phyloP scores from a whole-genome alignment of 441 rosid genomes.

The Jatropha multifida region DNA sequence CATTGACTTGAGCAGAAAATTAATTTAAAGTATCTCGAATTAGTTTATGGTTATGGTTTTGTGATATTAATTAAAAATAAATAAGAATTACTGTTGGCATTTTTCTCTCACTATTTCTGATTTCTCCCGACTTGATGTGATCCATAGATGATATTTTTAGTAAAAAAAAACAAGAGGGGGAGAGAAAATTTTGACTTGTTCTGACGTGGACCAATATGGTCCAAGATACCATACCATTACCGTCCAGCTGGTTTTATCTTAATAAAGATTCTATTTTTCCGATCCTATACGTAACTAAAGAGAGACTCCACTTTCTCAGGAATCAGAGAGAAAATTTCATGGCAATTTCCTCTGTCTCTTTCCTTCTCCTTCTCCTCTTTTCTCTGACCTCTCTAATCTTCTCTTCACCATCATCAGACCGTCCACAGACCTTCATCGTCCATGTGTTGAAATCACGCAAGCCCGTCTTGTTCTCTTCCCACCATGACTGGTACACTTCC shows the following conservation, averaged over 20 bases:
- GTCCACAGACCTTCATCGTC: conserved; percentile 58
- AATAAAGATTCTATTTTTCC: background rate
- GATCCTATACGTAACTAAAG: background rate
- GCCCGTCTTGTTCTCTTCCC: conserved; percentile 55
- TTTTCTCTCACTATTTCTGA: too few relatives aligned
- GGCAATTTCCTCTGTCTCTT: conserved; percentile 38
- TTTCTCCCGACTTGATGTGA: too few relatives aligned
- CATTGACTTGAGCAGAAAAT: too few relatives aligned
- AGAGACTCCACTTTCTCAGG: conserved; percentile 28
- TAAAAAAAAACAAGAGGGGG: background rate
- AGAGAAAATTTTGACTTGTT: background rate
- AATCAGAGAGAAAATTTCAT: conserved; percentile 24
- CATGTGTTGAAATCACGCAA: conserved; percentile 59
- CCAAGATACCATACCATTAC: background rate
- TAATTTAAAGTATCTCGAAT: too few relatives aligned
- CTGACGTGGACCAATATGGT: conserved; percentile 24
- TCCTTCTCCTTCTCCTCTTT: conserved; percentile 25
- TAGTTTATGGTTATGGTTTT: too few relatives aligned
- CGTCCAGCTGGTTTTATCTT: background rate
- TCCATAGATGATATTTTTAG: background rate
- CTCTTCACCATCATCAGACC: conserved; percentile 25
- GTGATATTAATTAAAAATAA: too few relatives aligned
- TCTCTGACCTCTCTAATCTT: conserved; percentile 13
- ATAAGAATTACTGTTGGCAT: too few relatives aligned
- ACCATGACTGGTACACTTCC: conserved; percentile 56